These are phyloP conservation scores for Dittrichia graveolens DNA, from an alignment of 129 eudicot species.

Conservation along the genomic window DNA sequence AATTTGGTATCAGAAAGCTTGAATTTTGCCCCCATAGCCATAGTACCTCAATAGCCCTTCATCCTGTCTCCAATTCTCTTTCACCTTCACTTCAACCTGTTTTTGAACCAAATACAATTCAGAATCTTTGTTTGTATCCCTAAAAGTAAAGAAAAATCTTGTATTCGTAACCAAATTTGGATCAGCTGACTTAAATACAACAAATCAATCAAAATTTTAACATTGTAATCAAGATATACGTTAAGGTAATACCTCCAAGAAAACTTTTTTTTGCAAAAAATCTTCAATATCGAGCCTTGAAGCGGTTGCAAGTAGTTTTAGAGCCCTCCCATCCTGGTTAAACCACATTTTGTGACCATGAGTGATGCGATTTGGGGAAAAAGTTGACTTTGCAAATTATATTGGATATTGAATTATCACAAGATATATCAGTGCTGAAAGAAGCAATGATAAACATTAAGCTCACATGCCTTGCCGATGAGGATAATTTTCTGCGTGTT, in stretches of 20 bases:
- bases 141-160: background rate
- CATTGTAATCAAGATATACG: background rate
- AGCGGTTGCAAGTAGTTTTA: slow-evolving; percentile 92
- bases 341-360: background rate
- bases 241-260: slow-evolving; percentile 70
- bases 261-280: slow-evolving; percentile 97
- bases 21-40: slow-evolving; percentile 89
- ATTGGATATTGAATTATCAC: background rate
- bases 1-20: slow-evolving; percentile 44
- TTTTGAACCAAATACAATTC: slow-evolving; percentile 12
- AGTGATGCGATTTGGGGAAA: background rate
- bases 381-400: background rate
- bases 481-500: slow-evolving; percentile 95
- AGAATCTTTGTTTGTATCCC: background rate
- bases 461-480: slow-evolving; percentile 74
- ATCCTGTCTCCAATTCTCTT: slow-evolving; percentile 99
- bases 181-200: background rate
- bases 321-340: slow-evolving; percentile 85
- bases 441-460: background rate
- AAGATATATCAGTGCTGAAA: background rate
- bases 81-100: slow-evolving; percentile 95
- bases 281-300: slow-evolving; percentile 98
- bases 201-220: background rate
- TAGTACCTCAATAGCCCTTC: slow-evolving; percentile 87
- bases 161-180: background rate